A percentile compares a stretch with the other conserved stretches of the same genome.
These are phyloP conservation scores for Chalara sp. DNA, from an alignment of 2,329 filamentous ascomycete genomes.

Conservation along the genomic window DNA sequence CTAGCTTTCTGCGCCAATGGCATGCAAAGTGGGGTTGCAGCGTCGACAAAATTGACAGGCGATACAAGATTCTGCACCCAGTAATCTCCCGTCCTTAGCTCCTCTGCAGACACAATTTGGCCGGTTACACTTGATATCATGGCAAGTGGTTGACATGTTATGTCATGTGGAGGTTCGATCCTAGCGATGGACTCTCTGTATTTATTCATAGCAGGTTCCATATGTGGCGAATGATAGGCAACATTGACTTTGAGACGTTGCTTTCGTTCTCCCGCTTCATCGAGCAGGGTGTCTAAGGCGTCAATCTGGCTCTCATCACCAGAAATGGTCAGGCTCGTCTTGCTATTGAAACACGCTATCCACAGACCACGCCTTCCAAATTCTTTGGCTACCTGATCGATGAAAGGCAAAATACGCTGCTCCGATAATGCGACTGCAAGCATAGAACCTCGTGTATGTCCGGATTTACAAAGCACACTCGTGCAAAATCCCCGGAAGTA, in stretches of 20 bases:
- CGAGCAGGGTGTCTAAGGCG: background rate
- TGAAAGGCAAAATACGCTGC: background rate
- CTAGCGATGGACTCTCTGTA: slow-evolving; percentile 8
- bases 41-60: background rate
- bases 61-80: background rate
- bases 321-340: slow-evolving; percentile 19
- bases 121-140: background rate
- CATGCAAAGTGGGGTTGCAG: background rate
- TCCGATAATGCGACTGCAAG: background rate
- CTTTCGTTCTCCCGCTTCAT: slow-evolving; percentile 8
- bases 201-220: slow-evolving; percentile 18
- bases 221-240: slow-evolving; percentile 26
- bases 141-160: background rate
- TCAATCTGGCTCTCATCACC: slow-evolving; percentile 14
- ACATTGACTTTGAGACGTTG: slow-evolving; percentile 14
- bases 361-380: background rate
- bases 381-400: background rate
- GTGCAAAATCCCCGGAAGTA: slow-evolving; percentile 1
- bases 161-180: background rate
- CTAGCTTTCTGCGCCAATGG: background rate
- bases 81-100: background rate
- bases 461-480: background rate
- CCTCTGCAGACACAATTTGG: background rate
- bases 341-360: slow-evolving; percentile 26
- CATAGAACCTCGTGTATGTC: background rate